Evolutionary conservation across 257 asterid genomes (phyloP).

Genomic region (Hygrophila difformis): DNA sequence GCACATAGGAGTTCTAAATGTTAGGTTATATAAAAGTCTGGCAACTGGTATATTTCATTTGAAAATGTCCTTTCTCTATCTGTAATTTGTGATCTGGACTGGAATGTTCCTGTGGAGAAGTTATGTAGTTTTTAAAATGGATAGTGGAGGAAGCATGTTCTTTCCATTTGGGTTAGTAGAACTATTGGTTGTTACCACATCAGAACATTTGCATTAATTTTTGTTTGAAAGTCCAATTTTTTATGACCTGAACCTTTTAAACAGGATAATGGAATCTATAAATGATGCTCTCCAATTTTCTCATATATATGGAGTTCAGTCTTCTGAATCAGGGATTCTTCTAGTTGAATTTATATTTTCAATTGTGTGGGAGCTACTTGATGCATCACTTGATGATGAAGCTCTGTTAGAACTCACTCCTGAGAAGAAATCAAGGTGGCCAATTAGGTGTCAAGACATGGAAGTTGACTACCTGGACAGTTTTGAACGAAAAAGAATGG

Average conservation of each 20-base stretch:
- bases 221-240: background rate
- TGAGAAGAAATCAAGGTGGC: constrained; percentile 87
- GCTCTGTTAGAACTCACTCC: constrained; percentile 65
- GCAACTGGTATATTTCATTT: constrained; percentile 3
- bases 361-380: constrained; percentile 79
- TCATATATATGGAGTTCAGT: constrained; percentile 51
- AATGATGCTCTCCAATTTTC: constrained; percentile 50
- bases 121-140: constrained; percentile 11
- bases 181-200: constrained; percentile 1
- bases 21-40: background rate
- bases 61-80: background rate
- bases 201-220: no score
- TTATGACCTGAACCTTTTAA: constrained; percentile 14
- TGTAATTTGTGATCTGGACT: no score
- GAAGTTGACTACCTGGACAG: constrained; percentile 55
- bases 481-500: constrained; percentile 54
- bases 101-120: no score
- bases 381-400: constrained; percentile 94
- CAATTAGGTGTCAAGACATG: constrained; percentile 57
- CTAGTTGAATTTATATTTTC: constrained; percentile 62
- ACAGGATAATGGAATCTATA: constrained; percentile 93
- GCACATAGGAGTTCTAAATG: background rate
- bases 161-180: constrained; percentile 3
- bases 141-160: background rate
- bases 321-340: constrained; percentile 71